phyloP scores from a whole-genome alignment of 139 green algal species.

The Coelastrella sp. region DNA sequence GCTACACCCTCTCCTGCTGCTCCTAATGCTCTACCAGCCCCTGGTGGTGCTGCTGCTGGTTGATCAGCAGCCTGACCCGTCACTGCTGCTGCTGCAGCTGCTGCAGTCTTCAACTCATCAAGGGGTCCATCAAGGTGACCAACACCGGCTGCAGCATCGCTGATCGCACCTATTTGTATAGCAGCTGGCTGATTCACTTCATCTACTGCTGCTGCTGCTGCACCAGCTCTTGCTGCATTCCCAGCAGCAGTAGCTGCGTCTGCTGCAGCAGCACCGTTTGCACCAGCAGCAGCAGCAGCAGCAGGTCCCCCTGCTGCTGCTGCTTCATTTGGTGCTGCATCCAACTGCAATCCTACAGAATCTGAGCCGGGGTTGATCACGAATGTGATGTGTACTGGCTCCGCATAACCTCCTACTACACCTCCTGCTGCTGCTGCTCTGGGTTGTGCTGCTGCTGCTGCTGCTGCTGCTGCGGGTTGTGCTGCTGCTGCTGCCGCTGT shows the following conservation, averaged over 20 bases:
- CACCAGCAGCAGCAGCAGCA: neutral
- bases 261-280: neutral
- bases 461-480: neutral
- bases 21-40: too few species aligned
- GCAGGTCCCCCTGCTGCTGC: neutral
- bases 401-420: neutral
- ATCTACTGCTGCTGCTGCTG: neutral
- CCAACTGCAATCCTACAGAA: neutral
- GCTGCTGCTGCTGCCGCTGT: neutral
- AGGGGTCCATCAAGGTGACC: too few species aligned
- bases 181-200: neutral
- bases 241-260: neutral
- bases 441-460: slow-evolving; percentile 11
- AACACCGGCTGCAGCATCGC: too few species aligned
- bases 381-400: neutral
- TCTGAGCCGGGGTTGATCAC: neutral
- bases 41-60: neutral
- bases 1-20: neutral
- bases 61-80: too few species aligned
- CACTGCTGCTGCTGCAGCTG: neutral
- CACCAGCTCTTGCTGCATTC: neutral
- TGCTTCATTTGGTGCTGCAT: neutral
- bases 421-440: neutral
- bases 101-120: neutral
- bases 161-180: neutral